Conservation (phyloP, 441 rosid genomes). For the Codiaeum variegatum region DNA sequence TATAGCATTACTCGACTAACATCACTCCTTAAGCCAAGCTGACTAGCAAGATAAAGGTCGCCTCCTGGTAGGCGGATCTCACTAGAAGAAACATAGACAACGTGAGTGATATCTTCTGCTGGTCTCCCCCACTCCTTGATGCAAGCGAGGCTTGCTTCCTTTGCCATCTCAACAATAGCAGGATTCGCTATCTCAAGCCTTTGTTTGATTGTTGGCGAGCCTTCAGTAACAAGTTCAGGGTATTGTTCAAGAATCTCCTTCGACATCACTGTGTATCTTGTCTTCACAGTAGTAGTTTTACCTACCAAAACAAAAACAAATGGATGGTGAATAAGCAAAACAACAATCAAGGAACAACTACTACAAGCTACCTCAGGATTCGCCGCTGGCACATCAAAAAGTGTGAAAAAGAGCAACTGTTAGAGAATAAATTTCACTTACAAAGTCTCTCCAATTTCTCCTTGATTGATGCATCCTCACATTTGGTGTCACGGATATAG, state of each 20-base stretch:
- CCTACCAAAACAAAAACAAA: conserved; percentile 37
- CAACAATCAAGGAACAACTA: not conserved
- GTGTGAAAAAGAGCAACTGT: not conserved
- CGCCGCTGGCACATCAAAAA: not conserved
- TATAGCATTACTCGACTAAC: conserved; percentile 80
- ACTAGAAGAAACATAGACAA: conserved; percentile 85
- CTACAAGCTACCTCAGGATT: not conserved
- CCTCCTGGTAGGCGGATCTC: conserved; percentile 89
- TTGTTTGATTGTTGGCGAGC: conserved; percentile 71
- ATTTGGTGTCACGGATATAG: conserved; percentile 75
- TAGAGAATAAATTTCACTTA: conserved; percentile 34
- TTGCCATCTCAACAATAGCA: conserved; percentile 84
- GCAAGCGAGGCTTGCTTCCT: conserved; percentile 71
- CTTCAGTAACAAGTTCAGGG: conserved; percentile 78
- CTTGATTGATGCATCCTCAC: conserved; percentile 62
- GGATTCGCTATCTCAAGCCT: conserved; percentile 85
- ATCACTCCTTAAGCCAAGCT: conserved; percentile 65
- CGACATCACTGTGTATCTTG: conserved; percentile 83
- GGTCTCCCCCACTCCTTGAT: conserved; percentile 84
- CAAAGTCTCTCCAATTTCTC: conserved; percentile 81
- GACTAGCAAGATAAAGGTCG: conserved; percentile 65
- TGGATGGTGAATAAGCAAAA: not conserved
- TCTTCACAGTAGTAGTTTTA: conserved; percentile 89
- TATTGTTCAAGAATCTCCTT: conserved; percentile 72
- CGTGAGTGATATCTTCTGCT: conserved; percentile 66